Evolutionary conservation across 768 basidiomycete genomes (phyloP).

Genomic region (Asterophora parasitica): DNA sequence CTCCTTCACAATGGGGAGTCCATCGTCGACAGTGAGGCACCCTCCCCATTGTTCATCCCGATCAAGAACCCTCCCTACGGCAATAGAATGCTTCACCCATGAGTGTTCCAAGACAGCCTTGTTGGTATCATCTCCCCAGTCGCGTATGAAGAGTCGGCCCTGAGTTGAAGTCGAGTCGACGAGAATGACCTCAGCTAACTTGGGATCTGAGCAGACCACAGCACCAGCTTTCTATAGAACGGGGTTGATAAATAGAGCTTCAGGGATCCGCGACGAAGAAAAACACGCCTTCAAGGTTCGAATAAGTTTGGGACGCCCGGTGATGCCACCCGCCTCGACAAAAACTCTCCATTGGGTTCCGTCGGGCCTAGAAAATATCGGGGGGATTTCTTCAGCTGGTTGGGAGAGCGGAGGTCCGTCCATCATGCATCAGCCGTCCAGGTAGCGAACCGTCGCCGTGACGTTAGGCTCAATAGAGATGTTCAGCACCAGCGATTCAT

Average conservation of each 20-base stretch:
- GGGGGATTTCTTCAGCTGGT: neutral
- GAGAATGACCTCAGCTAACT: conserved; percentile 52
- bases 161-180: conserved; percentile 49
- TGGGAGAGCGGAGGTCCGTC: conserved; percentile 3
- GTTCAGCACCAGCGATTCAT: no score
- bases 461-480: no score
- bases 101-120: conserved; percentile 49
- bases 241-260: neutral
- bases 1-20: conserved; percentile 33
- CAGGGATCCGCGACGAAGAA: neutral
- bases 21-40: conserved; percentile 35
- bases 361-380: conserved; percentile 31
- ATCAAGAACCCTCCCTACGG: conserved; percentile 39
- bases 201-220: conserved; percentile 43
- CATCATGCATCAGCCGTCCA: conserved; percentile 10
- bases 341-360: conserved; percentile 46
- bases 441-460: neutral
- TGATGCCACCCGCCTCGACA: conserved; percentile 51
- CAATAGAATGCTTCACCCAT: conserved; percentile 49
- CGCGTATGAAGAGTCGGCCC: conserved; percentile 53
- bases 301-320: conserved; percentile 45
- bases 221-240: conserved; percentile 50
- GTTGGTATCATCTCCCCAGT: conserved; percentile 47
- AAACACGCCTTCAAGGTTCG: conserved; percentile 41
- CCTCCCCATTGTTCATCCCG: conserved; percentile 52